These are phyloP conservation scores for Penicillium glabrum DNA, from an alignment of 2,329 filamentous ascomycete genomes.

Conservation along the genomic window DNA sequence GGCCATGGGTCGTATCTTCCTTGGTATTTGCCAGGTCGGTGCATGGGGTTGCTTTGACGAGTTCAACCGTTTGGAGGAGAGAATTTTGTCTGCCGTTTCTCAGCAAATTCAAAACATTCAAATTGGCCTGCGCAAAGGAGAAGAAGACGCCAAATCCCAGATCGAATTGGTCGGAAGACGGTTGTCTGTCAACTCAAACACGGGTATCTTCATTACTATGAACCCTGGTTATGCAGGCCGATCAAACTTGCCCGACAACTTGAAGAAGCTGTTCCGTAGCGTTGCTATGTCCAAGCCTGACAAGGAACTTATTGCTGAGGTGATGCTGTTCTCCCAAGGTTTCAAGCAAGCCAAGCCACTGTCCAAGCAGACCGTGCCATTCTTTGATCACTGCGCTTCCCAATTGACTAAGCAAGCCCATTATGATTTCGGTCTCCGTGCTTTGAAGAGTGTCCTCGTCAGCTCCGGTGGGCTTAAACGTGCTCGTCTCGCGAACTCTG, in stretches of 20 bases:
- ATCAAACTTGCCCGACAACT: slow-evolving; percentile 95
- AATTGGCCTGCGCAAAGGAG: slow-evolving; percentile 83
- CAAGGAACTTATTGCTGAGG: slow-evolving; percentile 98
- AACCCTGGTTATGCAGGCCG: slow-evolving; percentile 98
- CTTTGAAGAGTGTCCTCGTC: slow-evolving; percentile 95
- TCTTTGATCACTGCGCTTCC: slow-evolving; percentile 87
- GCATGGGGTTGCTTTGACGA: slow-evolving; percentile 99
- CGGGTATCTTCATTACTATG: slow-evolving; percentile 99
- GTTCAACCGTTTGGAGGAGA: slow-evolving; percentile 98
- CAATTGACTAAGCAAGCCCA: slow-evolving; percentile 93
- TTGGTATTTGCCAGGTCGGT: slow-evolving; percentile 97
- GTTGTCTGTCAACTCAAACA: slow-evolving; percentile 84
- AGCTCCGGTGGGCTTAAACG: slow-evolving; percentile 94
- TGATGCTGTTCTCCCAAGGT: slow-evolving; percentile 99
- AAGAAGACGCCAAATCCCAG: slow-evolving; percentile 76
- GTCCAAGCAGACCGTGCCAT: slow-evolving; percentile 93
- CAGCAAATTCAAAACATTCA: slow-evolving; percentile 99
- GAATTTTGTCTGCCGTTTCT: slow-evolving; percentile 95
- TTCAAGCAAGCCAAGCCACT: slow-evolving; percentile 95
- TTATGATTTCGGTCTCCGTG: slow-evolving; percentile 97
- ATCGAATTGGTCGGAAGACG: slow-evolving; percentile 94
- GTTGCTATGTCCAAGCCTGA: slow-evolving; percentile 99
- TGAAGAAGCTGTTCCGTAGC: slow-evolving; percentile 99
- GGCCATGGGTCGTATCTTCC: slow-evolving; percentile 98
- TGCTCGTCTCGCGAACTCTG: slow-evolving; percentile 64